Base-by-base conservation (phyloP, 1,139 yeast species). In the Taiozyma sp. region DNA sequence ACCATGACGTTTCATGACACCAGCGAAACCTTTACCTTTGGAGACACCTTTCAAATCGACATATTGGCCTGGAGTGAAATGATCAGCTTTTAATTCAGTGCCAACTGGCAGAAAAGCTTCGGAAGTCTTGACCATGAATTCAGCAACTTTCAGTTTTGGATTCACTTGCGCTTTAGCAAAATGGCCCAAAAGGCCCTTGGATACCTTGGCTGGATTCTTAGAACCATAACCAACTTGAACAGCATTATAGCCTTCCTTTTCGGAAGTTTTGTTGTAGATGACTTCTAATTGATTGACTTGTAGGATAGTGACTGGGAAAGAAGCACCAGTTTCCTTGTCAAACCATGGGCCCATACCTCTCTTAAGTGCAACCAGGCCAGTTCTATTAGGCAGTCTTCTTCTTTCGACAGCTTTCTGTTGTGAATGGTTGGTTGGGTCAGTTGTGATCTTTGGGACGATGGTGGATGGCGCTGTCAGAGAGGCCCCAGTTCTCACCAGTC, bases 1-100 rank as follows among this genome's bases (percentile, higher is more conserved):
- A n/a, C 90, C 88, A 76, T 87, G 87, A 72, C 97, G 83, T 70
- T 93, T 93, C 97, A 93, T 93, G 23, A 93, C 99, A 81, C 99
- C 99, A 23, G 93, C 91, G 69, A 90, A 90, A 16, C 99, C 99
- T 71, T 95, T 93, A 72, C 99, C 99, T 69, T 91, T 93, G 47
- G 95, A 78, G 23, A 79, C 76, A 14, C 92, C 87, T 64, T 83
- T 78, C 48, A 89, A 74, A 66, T 93, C 99, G 29, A 93, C 93
- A 56, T 74, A 78, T 67, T 90, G 96, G 28, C 98, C 99, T 22
- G 75, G 78, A 51, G 82, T 78, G 68, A 93, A 92, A 69, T 86
- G 93, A 63, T 89, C 91, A 1, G 97, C 97, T 53, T 74, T 80
- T 51, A 93, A 70, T 61, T 84, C 83, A 4, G 93, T 83, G 4